phyloP scores from a whole-genome alignment of 805 yeast species.

The Torulaspora microellipsoides region DNA sequence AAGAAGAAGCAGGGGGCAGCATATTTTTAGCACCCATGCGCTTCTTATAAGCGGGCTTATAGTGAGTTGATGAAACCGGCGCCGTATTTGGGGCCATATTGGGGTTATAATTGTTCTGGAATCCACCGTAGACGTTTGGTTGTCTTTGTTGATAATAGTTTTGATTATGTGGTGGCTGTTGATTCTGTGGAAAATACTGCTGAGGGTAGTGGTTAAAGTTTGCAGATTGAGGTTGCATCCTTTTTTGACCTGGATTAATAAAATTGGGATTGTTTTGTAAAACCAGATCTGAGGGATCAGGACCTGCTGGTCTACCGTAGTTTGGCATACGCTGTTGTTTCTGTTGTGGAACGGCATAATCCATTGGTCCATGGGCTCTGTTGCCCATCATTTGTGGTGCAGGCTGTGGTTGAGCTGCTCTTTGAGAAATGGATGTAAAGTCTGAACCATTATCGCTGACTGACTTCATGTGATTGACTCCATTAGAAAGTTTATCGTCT shows the following conservation, averaged over 20 bases:
- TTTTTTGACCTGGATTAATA: constrained; percentile 8
- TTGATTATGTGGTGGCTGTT: constrained; percentile 4
- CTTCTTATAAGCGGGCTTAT: constrained; percentile 40
- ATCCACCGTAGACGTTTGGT: constrained; percentile 4
- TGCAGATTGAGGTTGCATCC: constrained; percentile 4
- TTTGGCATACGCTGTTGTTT: constrained; percentile 22
- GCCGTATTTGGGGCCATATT: constrained; percentile 2
- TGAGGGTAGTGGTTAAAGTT: constrained; percentile 1
- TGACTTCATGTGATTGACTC: constrained; percentile 8
- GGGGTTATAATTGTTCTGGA: constrained; percentile 3
- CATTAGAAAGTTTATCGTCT: constrained; percentile 13
- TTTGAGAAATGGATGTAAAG: constrained; percentile 74
- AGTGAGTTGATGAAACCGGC: constrained; percentile 16
- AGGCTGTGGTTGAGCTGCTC: constrained; percentile 44
- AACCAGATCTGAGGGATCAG: constrained; percentile 39
- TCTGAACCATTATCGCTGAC: constrained; percentile 41
- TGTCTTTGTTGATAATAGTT: constrained; percentile 1
- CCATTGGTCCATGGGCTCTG: constrained; percentile 3
- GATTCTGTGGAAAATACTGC: constrained; percentile 1
- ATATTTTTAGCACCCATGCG: constrained; percentile 32
- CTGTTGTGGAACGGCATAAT: constrained; percentile 25
- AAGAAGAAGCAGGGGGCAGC: constrained; percentile 42
- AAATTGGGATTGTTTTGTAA: constrained; percentile 50
- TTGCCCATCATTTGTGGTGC: constrained; percentile 16
- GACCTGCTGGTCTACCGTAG: constrained; percentile 16